Evolutionary conservation across 108 stramenopile species (phyloP).

Genomic region (Pseudonitzschia multiseries): DNA sequence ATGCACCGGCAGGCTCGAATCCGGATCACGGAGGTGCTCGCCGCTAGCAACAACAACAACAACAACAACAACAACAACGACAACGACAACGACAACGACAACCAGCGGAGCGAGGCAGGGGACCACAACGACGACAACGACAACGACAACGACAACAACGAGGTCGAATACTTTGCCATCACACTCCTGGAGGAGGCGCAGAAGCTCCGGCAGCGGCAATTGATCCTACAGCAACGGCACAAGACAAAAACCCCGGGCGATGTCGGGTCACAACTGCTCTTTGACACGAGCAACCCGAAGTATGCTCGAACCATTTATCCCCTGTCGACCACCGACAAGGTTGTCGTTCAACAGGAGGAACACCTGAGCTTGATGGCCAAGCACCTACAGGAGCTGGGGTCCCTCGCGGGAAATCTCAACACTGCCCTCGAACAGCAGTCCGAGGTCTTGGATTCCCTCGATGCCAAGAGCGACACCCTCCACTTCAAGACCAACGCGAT

Average conservation of each 20-base stretch:
- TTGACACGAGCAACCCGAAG: no score
- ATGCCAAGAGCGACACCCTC: conserved; percentile 43
- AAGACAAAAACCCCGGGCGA: no score
- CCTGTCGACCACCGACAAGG: background rate
- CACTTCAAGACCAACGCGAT: conserved; percentile 50
- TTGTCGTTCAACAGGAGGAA: conserved; percentile 34
- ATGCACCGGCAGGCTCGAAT: conserved; percentile 41
- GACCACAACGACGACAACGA: background rate
- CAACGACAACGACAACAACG: conserved; percentile 15
- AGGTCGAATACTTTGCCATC: conserved; percentile 17
- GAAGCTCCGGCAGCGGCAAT: conserved; percentile 36
- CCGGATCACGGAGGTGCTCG: conserved; percentile 17
- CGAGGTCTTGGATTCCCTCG: conserved; percentile 42
- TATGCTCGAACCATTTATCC: no score
- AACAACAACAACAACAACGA: background rate
- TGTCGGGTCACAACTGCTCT: no score
- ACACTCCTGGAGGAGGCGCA: conserved; percentile 21
- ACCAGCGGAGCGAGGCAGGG: no score
- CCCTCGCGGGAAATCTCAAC: conserved; percentile 38
- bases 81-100: background rate
- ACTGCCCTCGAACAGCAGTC: conserved; percentile 33
- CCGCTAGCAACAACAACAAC: background rate
- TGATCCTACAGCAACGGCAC: background rate
- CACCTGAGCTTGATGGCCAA: conserved; percentile 41
- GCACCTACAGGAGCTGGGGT: conserved; percentile 43